These are phyloP conservation scores for Fusarium graminum DNA, from an alignment of 2,329 filamentous ascomycete genomes.

Conservation along the genomic window DNA sequence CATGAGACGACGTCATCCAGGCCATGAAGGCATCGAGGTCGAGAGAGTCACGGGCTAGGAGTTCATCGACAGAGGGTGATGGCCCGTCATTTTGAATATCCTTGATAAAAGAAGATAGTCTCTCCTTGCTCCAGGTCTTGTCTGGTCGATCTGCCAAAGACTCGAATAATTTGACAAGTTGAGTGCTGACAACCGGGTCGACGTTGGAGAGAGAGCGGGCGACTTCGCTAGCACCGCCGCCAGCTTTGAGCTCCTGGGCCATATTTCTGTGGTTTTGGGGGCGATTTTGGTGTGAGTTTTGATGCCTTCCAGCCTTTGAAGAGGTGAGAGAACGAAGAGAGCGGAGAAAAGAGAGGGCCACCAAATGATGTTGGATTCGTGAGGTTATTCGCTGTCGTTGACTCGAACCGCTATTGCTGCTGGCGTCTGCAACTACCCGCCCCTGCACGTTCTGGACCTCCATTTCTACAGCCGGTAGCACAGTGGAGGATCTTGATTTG, in stretches of 20 bases:
- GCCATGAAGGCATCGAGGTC: slow-evolving; percentile 63
- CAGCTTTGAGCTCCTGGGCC: slow-evolving; percentile 55
- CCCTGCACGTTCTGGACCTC: slow-evolving; percentile 38
- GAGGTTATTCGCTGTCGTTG: slow-evolving; percentile 41
- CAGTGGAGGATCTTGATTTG: neutral
- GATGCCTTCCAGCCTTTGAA: slow-evolving; percentile 16
- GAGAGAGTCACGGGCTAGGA: slow-evolving; percentile 54
- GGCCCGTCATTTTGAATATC: slow-evolving; percentile 60
- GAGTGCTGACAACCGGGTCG: slow-evolving; percentile 56
- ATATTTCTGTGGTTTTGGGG: slow-evolving; percentile 16
- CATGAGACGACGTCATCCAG: slow-evolving; percentile 68
- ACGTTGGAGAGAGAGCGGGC: slow-evolving; percentile 58
- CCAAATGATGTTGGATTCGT: slow-evolving; percentile 38
- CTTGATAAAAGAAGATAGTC: slow-evolving; percentile 61
- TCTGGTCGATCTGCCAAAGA: slow-evolving; percentile 56
- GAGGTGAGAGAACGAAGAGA: slow-evolving; percentile 20
- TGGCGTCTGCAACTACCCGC: slow-evolving; percentile 17
- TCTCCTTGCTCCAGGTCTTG: slow-evolving; percentile 61
- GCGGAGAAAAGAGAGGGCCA: slow-evolving; percentile 39
- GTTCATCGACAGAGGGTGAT: slow-evolving; percentile 45
- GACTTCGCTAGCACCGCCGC: slow-evolving; percentile 61
- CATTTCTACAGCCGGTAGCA: neutral
- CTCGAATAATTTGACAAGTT: slow-evolving; percentile 63
- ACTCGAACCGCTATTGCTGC: slow-evolving; percentile 7
- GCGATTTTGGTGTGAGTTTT: slow-evolving; percentile 1